Base-by-base conservation (phyloP, 208 protist genomes). In the Trypanosoma caninum region DNA sequence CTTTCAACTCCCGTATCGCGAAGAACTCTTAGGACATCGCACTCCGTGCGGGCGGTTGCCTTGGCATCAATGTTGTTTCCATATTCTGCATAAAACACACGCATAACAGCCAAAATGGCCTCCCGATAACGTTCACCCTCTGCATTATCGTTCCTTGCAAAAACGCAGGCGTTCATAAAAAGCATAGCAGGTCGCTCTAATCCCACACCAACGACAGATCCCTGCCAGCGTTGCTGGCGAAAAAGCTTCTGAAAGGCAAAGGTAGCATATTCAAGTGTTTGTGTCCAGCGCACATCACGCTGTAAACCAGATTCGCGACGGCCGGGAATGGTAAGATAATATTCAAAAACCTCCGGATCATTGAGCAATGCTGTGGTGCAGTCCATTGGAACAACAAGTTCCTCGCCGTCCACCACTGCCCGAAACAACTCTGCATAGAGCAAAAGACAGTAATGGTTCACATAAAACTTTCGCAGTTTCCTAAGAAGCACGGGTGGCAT, bases 151-250 rank as follows among this genome's bases (percentile, higher is more conserved):
- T 93, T 93, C 11, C 66, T 56, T 28, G 84, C 69, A 79, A 84
- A 93, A 44, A 89, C 66, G 38, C 78, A 86, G 20, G 87, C 82
- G 48, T 93, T 89, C 72, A 88, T 77, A 9, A 87, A 42, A 22
- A 75, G 54, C 6, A 58, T 27, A 41, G 55, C 72, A 25, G 66
- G 71, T 37, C 53, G 51, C 42, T 55, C 30, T 50, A 82, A 13
- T 13, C 35, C 30, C 57, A 38, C 37, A 54, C 20, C 41, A 40
- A 69, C 35, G 64, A 13, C 8, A 40, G n/a, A 37, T 25, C 47
- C 25, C 14, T 50, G 22, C 56, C 57, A 76, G n/a, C 34, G 25
- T 9, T 41, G 51, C 34, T 57, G 65, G 23, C 68, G 66, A 18
- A 80, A 59, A 14, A 80, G 54, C 41, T 58, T 66, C 11, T 35